These are phyloP conservation scores for Fusarium floridanum DNA, from an alignment of 2,329 filamentous ascomycete species.

Conservation along the genomic window DNA sequence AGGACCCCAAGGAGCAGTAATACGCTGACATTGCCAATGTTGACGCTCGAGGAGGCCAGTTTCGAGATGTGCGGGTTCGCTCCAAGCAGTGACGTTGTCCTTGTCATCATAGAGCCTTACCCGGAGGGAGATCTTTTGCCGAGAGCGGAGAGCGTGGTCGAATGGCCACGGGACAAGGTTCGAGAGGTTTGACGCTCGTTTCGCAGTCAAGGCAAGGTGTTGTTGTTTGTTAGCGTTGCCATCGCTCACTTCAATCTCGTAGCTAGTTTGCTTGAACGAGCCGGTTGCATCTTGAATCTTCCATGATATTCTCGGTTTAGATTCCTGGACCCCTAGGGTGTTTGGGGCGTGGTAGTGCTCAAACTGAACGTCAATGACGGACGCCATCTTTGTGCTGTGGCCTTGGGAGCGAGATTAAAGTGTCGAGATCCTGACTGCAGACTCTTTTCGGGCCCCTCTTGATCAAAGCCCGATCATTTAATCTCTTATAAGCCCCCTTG, in stretches of 20 bases:
- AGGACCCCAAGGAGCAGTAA: conserved; percentile 41
- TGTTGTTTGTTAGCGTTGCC: neutral
- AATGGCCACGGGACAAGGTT: conserved; percentile 27
- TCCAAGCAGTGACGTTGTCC: conserved; percentile 19
- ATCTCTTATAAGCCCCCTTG: neutral
- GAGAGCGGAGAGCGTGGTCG: conserved; percentile 16
- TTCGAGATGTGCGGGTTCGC: conserved; percentile 43
- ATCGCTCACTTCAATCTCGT: conserved; percentile 31
- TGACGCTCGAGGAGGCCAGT: conserved; percentile 47
- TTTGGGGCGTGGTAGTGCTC: conserved; percentile 21
- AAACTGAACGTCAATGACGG: conserved; percentile 17
- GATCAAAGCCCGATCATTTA: neutral
- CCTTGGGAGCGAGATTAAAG: neutral
- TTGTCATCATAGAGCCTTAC: conserved; percentile 14
- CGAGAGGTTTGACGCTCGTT: neutral
- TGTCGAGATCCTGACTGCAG: neutral
- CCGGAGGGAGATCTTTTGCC: conserved; percentile 22
- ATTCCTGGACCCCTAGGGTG: conserved; percentile 15
- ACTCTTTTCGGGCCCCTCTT: neutral
- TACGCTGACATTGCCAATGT: conserved; percentile 48
- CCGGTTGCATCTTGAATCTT: neutral
- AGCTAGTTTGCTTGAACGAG: conserved; percentile 10
- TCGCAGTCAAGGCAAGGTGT: neutral
- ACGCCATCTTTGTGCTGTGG: neutral
- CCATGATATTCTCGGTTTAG: conserved; percentile 27